A percentile compares a stretch with the other conserved stretches of the same genome.
These are phyloP conservation scores for Zea mays DNA, from an alignment of 176 grass and related monocot genomes.

Conservation along the genomic window DNA sequence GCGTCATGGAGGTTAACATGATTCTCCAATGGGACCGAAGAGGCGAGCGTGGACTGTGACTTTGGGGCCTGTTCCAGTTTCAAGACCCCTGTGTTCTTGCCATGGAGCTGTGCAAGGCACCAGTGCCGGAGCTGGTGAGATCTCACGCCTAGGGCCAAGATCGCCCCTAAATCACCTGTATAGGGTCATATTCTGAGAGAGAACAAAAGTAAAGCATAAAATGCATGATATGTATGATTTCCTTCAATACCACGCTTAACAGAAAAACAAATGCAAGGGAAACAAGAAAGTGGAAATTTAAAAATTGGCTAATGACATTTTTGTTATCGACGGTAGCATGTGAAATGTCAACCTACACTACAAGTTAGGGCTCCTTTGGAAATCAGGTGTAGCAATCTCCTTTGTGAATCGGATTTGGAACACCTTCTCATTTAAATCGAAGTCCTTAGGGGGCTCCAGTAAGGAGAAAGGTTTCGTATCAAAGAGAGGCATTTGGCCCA, in stretches of 20 bases:
- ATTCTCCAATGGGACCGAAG: background rate
- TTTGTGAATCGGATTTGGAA: slow-evolving; percentile 88
- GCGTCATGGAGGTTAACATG: background rate
- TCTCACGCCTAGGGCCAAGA: background rate
- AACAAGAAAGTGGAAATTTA: too few species aligned
- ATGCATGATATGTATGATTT: too few species aligned
- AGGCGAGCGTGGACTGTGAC: background rate
- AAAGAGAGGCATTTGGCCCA: slow-evolving; percentile 68
- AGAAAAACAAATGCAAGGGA: too few species aligned
- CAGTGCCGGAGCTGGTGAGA: background rate
- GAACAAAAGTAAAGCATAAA: too few species aligned
- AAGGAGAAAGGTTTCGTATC: slow-evolving; percentile 68
- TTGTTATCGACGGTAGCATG: too few species aligned
- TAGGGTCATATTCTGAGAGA: too few species aligned
- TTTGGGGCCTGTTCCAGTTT: background rate
- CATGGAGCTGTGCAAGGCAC: background rate
- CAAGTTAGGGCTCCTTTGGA: too few species aligned
- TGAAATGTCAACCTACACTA: too few species aligned
- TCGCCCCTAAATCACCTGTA: background rate
- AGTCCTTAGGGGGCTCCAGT: slow-evolving; percentile 58
- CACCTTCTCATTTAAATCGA: slow-evolving; percentile 67
- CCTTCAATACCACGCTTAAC: too few species aligned
- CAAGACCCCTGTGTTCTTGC: background rate
- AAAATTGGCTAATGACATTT: too few species aligned
- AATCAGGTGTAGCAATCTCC: slow-evolving; percentile 36